Base-by-base conservation (phyloP, 345 rosid genomes). In the Lumnitzera racemosa region DNA sequence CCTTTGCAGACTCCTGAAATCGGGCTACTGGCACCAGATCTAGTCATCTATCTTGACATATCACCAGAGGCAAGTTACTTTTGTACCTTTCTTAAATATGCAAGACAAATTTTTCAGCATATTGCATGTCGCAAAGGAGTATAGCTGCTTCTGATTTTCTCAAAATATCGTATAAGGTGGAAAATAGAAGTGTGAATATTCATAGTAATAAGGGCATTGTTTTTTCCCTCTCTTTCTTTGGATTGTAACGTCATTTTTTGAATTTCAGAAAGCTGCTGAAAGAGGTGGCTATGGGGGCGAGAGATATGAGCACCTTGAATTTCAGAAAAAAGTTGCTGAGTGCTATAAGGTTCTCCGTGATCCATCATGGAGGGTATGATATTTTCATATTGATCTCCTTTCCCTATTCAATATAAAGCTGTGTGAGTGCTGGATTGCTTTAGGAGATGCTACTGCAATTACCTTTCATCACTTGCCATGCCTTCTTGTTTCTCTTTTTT, bases 241-340 rank as follows among this genome's bases (percentile, higher is more conserved):
- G 51, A 55, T 47, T 27, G 1, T 25, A 14, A 36, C 51, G 46
- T 27, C 29, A 11, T 55, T 55, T 24, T 25, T 51, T 46, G 24
- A 61, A 58, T 52, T 64, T 41, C 82, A 87, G 82, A 87, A 76
- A 85, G 97, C 98, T 66, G 90, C 97, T 0, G 90, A 89, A 68
- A 87, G 98, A 80, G 97, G 98, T 63, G 99, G 97, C 60, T 90
- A 86, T 58, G 96, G 99, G 47, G 87, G 74, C 20, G 99, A 92
- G 87, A 82, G 97, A 67, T 92, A 92, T 24, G 99, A 92, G 67
- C 76, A 71, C 27, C 79, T 89, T 25, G 96, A 92, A 70, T 87
- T 92, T 75, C 96, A 92, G 73, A 81, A 15, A 61, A 87, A 86
- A 70, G 97, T 92, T 10, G 82, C 87, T 7, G 70, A 70, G 31